These are phyloP conservation scores for Ceratobasidium sp. DNA, from an alignment of 1,284 basidiomycete genomes.

Conservation along the genomic window DNA sequence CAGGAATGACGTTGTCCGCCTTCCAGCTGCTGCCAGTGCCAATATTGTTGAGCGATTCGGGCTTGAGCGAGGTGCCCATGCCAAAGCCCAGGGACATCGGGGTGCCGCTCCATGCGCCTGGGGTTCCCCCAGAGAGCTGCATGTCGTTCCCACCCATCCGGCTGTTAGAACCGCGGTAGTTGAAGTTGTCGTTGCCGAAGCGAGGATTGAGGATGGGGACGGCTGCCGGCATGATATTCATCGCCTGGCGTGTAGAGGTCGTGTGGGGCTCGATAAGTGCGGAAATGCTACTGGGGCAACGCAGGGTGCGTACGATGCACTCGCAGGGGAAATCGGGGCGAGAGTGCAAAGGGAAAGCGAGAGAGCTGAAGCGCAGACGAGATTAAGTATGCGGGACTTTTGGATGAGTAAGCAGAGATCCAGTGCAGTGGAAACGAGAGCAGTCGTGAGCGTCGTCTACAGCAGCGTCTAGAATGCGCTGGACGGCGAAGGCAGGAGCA, in stretches of 20 bases:
- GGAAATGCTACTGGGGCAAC: neutral
- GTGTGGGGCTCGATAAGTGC: neutral
- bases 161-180: slow-evolving; percentile 30
- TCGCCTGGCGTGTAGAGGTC: neutral
- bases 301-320: neutral
- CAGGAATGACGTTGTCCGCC: slow-evolving; percentile 32
- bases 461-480: slow-evolving; percentile 12
- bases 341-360: neutral
- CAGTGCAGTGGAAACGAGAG: slow-evolving; percentile 7
- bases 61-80: slow-evolving; percentile 41
- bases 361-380: neutral
- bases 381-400: slow-evolving; percentile 1
- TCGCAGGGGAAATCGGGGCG: neutral
- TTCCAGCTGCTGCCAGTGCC: slow-evolving; percentile 38
- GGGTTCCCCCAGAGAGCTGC: slow-evolving; percentile 27
- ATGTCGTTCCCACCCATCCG: slow-evolving; percentile 35
- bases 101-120: slow-evolving; percentile 29
- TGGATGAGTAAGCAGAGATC: slow-evolving; percentile 36
- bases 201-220: slow-evolving; percentile 38
- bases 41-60: slow-evolving; percentile 36
- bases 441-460: slow-evolving; percentile 3
- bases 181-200: slow-evolving; percentile 17
- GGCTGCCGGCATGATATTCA: slow-evolving; percentile 37
- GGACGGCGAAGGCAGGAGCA: neutral
- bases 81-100: slow-evolving; percentile 41